Evolutionary conservation across 2,329 filamentous ascomycete species (phyloP).

Genomic region (Hypoxylon sp.): DNA sequence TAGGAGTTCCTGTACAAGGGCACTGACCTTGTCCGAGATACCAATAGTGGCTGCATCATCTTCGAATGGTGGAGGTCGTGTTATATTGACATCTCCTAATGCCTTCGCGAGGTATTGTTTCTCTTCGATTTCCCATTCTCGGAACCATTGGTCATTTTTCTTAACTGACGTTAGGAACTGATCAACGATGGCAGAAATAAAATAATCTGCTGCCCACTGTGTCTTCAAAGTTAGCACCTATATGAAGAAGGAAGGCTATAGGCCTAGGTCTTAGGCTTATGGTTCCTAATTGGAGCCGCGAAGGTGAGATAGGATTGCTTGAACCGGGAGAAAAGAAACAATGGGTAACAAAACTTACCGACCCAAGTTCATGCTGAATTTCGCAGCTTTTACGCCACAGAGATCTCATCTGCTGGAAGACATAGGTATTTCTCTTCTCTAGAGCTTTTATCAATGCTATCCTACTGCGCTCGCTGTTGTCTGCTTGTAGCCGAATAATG

Average conservation of each 20-base stretch:
- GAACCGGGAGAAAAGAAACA: background rate
- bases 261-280: background rate
- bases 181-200: slow-evolving; percentile 67
- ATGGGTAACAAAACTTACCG: slow-evolving; percentile 40
- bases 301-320: background rate
- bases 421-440: slow-evolving; percentile 64
- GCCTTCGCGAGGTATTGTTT: slow-evolving; percentile 68
- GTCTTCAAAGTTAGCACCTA: background rate
- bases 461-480: slow-evolving; percentile 60
- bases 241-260: background rate
- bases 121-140: slow-evolving; percentile 64
- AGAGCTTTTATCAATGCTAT: slow-evolving; percentile 58
- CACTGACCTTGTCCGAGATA: slow-evolving; percentile 71
- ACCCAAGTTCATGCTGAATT: slow-evolving; percentile 72
- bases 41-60: slow-evolving; percentile 54
- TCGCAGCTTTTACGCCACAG: slow-evolving; percentile 66
- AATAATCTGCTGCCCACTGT: slow-evolving; percentile 78
- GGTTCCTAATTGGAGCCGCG: background rate
- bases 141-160: slow-evolving; percentile 52
- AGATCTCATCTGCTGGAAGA: slow-evolving; percentile 68
- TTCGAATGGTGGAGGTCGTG: slow-evolving; percentile 37
- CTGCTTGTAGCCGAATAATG: slow-evolving; percentile 62
- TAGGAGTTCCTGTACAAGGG: slow-evolving; percentile 68
- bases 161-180: slow-evolving; percentile 50
- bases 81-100: slow-evolving; percentile 58